phyloP scores from a whole-genome alignment of 75 land plant species.

The Adiantum capillusveneris region DNA sequence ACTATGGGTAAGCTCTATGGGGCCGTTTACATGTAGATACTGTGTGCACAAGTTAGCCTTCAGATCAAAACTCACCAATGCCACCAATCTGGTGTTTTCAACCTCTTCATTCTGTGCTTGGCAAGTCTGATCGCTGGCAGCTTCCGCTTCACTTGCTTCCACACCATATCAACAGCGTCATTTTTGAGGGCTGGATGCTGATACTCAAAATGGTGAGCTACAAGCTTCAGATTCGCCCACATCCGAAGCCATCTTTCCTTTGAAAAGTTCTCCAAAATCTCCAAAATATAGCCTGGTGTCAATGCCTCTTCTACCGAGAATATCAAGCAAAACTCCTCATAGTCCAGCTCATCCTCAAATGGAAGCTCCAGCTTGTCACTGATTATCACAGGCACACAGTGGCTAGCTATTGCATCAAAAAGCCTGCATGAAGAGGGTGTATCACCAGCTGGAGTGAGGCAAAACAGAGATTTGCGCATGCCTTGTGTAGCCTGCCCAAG shows the following conservation, averaged over 20 bases:
- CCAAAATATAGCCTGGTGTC: conserved; percentile 47
- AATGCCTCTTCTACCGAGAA: conserved; percentile 72
- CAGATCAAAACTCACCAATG: background rate
- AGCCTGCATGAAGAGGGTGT: conserved; percentile 83
- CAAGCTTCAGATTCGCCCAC: conserved; percentile 67
- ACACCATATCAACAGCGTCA: conserved; percentile 84
- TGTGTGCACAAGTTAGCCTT: too few relatives aligned
- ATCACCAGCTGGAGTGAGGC: conserved; percentile 91
- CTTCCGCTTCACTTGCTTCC: conserved; percentile 70
- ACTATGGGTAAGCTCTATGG: too few relatives aligned
- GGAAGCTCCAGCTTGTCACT: conserved; percentile 71
- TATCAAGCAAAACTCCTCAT: conserved; percentile 64
- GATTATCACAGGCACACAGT: conserved; percentile 94
- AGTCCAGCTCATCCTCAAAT: conserved; percentile 76
- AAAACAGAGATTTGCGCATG: conserved; percentile 86
- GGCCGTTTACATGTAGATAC: too few relatives aligned
- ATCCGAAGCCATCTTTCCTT: conserved; percentile 60
- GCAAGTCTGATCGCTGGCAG: conserved; percentile 59
- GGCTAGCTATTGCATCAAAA: conserved; percentile 96
- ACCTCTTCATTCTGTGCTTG: conserved; percentile 52
- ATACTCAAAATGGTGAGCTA: conserved; percentile 71
- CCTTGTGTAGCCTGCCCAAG: conserved; percentile 42
- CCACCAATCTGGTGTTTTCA: conserved; percentile 87
- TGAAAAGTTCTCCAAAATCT: conserved; percentile 20
- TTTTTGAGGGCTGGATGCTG: conserved; percentile 67